These are phyloP conservation scores for Dioszegia hungarica DNA, from an alignment of 768 basidiomycete species.

Conservation along the genomic window DNA sequence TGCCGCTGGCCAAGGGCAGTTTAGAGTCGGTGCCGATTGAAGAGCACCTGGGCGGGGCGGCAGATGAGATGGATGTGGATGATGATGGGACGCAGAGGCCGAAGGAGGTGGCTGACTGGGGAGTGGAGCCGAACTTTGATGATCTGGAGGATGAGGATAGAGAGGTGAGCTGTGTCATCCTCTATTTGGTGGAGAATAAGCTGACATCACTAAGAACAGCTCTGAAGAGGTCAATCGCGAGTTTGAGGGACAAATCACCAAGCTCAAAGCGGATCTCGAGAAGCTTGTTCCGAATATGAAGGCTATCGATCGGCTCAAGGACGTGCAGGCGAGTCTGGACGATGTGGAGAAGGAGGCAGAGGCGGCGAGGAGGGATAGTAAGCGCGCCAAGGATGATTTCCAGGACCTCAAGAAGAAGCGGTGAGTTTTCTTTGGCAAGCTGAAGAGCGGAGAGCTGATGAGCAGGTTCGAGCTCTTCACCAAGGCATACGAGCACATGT, in stretches of 20 bases:
- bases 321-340: conserved; percentile 64
- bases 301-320: conserved; percentile 76
- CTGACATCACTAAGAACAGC: conserved; percentile 18
- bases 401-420: conserved; percentile 77
- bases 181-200: neutral
- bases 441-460: neutral
- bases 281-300: conserved; percentile 95
- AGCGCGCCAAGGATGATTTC: conserved; percentile 83
- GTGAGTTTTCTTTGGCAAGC: conserved; percentile 51
- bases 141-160: conserved; percentile 88
- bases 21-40: conserved; percentile 89
- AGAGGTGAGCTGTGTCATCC: conserved; percentile 58
- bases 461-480: conserved; percentile 78
- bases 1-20: conserved; percentile 71
- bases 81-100: conserved; percentile 73
- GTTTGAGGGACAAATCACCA: conserved; percentile 59
- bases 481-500: conserved; percentile 92
- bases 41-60: conserved; percentile 67
- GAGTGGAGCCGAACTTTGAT: conserved; percentile 88
- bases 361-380: conserved; percentile 82
- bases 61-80: conserved; percentile 84
- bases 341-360: conserved; percentile 92
- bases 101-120: conserved; percentile 70
- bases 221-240: conserved; percentile 27
- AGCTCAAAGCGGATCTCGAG: conserved; percentile 68